Evolutionary conservation across 2,329 filamentous ascomycete species (phyloP), one percentile per base, ranked within the genome.

Genomic region (Ophiostoma quercus): DNA sequence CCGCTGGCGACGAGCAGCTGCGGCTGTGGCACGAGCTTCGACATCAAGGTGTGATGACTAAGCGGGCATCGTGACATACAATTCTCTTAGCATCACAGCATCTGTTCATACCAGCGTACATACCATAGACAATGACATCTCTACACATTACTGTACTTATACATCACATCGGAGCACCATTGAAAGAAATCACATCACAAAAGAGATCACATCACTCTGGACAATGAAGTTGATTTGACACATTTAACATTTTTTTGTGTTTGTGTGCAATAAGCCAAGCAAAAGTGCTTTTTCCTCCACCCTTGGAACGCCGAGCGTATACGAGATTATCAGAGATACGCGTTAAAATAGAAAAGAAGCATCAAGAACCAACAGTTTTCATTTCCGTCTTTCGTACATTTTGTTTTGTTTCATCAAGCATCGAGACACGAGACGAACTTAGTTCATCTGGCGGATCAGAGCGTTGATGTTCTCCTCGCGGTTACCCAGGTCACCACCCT

Each of bases 371-470:
- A 65, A 39, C 34, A 22, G 32, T 68, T 62, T 66, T 66, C 54
- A 37, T 66, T 66, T 54, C 43, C 41, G 34, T 62, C 34, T n/a
- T 32, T 62, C 29, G 43, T 57, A 43, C 19, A 66, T 71, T 72
- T 76, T 74, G 66, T 74, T 74, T 60, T 51, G 14, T n/a, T n/a
- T 29, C 25, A 63, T 47, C 22, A 69, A 9, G 12, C 22, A 12
- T 22, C 51, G 7, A 29, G 74, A 75, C 74, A 74, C 39, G 12
- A 41, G 12, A 41, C 39, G 73, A 69, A 71, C 75, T 80, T 96
- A 99, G 89, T 98, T 98, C 95, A 98, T 98, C 86, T 96, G 92
- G 83, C 92, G 89, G 86, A 99, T 91, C 80, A 98, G 88, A 78
- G 84, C 86, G 84, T 98, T 98, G 89, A 98, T 97, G 85, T 94